phyloP scores from a whole-genome alignment of 768 basidiomycete species.

The Suillus tomentosus region DNA sequence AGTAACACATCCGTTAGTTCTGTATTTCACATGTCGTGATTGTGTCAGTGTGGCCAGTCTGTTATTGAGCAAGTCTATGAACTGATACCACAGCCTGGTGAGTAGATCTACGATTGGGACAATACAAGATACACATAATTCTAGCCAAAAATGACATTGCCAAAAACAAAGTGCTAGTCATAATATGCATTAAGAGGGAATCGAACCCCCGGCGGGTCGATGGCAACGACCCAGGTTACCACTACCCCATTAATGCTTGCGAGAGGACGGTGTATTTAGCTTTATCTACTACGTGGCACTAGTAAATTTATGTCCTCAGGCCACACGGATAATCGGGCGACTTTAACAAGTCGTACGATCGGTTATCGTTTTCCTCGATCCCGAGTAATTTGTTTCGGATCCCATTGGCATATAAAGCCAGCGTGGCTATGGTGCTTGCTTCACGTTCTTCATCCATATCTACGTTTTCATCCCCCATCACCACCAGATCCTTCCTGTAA shows the following conservation, averaged over 20 bases:
- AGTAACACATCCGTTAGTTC: not conserved
- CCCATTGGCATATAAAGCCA: constrained; percentile 19
- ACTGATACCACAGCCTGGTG: too few relatives aligned
- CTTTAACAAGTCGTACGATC: constrained; percentile 4
- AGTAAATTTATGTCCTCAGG: not conserved
- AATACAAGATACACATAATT: too few relatives aligned
- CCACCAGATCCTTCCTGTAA: constrained; percentile 39
- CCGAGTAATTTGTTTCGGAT: constrained; percentile 3
- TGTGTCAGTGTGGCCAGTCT: not conserved
- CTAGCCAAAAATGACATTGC: not conserved
- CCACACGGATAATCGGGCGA: not conserved
- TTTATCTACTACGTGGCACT: not conserved
- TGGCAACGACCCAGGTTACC: constrained; percentile 38
- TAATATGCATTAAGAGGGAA: constrained; percentile 65
- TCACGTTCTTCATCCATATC: constrained; percentile 41
- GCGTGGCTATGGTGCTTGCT: constrained; percentile 39
- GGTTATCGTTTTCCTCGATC: constrained; percentile 1
- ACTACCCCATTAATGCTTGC: constrained; percentile 35
- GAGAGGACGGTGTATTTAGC: rapidly evolving
- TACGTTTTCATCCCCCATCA: constrained; percentile 40
- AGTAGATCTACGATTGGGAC: too few relatives aligned
- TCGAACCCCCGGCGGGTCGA: constrained; percentile 78
- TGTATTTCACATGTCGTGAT: not conserved
- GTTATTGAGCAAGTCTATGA: not conserved
- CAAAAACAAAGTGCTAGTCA: too few relatives aligned